Conservation (phyloP, 257 asterid species). For the Capsicum rhomboideum region DNA sequence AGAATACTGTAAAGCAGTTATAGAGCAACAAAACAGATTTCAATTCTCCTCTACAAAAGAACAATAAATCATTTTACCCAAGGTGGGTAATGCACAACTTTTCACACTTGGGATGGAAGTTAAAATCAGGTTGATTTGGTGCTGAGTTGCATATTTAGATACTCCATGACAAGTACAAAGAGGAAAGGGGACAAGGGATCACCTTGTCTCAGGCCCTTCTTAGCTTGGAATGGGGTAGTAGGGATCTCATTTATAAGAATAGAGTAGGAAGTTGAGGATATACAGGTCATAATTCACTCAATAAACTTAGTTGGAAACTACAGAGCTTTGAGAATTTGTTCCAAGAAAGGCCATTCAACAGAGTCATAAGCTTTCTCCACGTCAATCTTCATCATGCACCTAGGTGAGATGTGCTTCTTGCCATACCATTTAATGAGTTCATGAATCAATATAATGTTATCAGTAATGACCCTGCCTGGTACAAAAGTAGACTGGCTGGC, state of each 20-base stretch:
- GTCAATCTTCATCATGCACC: not conserved
- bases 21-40: rapidly evolving
- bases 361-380: not conserved
- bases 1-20: not conserved
- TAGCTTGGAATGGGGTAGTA: not conserved
- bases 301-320: not conserved
- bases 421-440: not conserved
- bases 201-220: not conserved
- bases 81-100: not conserved
- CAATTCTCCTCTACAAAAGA: not conserved
- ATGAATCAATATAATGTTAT: not conserved
- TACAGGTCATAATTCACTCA: not conserved
- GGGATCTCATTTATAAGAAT: not conserved
- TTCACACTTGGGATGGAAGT: not conserved
- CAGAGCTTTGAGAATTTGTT: not conserved
- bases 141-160: too few relatives aligned
- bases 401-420: not conserved
- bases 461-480: not conserved
- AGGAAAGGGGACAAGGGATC: not conserved
- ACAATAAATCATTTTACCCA: too few relatives aligned
- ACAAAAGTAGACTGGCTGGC: not conserved
- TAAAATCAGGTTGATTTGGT: too few relatives aligned
- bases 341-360: not conserved
- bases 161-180: not conserved
- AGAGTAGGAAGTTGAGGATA: not conserved